A percentile compares a stretch with the other conserved stretches of the same genome.
These are phyloP conservation scores for Yamadazyma spencermartinsiae DNA, from an alignment of 1,139 yeast genomes.

Conservation along the genomic window DNA sequence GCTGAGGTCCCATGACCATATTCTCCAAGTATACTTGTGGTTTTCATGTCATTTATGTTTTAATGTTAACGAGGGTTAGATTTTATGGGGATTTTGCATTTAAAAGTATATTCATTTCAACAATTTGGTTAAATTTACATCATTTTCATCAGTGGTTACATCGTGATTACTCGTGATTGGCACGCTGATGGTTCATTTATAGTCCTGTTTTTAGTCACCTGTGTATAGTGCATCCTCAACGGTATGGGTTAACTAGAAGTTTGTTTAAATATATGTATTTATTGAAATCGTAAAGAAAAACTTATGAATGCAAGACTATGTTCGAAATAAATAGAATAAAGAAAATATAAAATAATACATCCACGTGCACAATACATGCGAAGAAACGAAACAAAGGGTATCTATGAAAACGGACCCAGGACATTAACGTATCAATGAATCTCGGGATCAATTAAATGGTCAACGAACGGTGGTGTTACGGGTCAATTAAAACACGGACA, in stretches of 20 bases:
- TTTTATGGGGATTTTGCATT: conserved; percentile 12
- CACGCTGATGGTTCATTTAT: not conserved
- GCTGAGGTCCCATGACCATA: conserved; percentile 4
- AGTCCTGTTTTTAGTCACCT: conserved; percentile 16
- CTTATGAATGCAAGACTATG: too few species aligned
- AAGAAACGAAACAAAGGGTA: too few species aligned
- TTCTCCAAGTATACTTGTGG: conserved; percentile 3
- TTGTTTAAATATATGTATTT: conserved; percentile 2
- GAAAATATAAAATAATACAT: too few species aligned
- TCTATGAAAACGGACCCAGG: too few species aligned
- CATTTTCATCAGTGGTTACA: too few species aligned
- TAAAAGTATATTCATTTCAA: conserved; percentile 18
- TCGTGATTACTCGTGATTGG: too few species aligned
- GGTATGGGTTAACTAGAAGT: conserved; percentile 17
- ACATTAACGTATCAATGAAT: not conserved
- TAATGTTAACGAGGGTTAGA: conserved; percentile 5
- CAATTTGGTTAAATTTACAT: conserved; percentile 7
- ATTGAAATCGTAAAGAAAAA: not conserved
- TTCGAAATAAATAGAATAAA: too few species aligned
- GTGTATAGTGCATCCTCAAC: conserved; percentile 30
- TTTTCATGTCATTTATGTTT: conserved; percentile 2
- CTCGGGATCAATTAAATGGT: conserved; percentile 1
- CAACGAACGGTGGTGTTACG: conserved; percentile 2
- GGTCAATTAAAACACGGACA: conserved; percentile 9
- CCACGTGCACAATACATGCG: too few species aligned